Base-by-base conservation (phyloP, 805 yeast genomes). In the Myxozyma vanderwaltii region DNA sequence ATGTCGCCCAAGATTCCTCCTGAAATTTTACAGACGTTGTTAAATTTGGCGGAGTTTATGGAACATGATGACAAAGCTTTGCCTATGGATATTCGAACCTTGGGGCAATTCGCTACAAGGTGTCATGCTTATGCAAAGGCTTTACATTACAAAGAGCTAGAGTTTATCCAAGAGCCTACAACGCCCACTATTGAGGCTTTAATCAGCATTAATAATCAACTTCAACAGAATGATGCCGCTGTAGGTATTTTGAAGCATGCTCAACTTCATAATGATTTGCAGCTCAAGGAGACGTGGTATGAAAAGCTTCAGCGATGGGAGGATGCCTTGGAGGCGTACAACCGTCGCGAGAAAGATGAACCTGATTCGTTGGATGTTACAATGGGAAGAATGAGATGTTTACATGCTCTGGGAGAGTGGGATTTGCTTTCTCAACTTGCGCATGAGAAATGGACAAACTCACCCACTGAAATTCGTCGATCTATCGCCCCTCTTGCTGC, bases 391-490 rank as follows among this genome's bases (percentile, higher is more conserved):
- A 90, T 94, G 97, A 82, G 98, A 74, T 91, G 98, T 74, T 77
- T 92, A 63, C 97, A 94, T 75, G 99, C 99, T 0, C 77, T 94
- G n/a, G 99, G 99, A 50, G 97, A 94, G 74, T 95, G 99, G 98
- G 98, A 92, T 63, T 88, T 86, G 66, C 77, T 95, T 24, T 86
- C 95, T 10, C 88, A 86, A 61, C 76, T 94, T 56, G 96, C 97
- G 0, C 86, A 85, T 66, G 86, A 84, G 44, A 90, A 89, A 70
- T 94, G 99, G 99, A 78, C 76, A 19, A 77, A 79, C 31, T 82
- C 96, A 0, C 78, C 89, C 1, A 79, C 85, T 29, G 96, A 90
- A 17, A 83, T 84, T 40, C 82, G 86, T 66, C 79, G 96, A 56
- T 83, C 86, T 4, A 91, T 94, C 67, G 99, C 99, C 1, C 98